These are phyloP conservation scores for Saxophila tyrrhenica DNA, from an alignment of 495 filamentous ascomycete genomes.

Conservation along the genomic window DNA sequence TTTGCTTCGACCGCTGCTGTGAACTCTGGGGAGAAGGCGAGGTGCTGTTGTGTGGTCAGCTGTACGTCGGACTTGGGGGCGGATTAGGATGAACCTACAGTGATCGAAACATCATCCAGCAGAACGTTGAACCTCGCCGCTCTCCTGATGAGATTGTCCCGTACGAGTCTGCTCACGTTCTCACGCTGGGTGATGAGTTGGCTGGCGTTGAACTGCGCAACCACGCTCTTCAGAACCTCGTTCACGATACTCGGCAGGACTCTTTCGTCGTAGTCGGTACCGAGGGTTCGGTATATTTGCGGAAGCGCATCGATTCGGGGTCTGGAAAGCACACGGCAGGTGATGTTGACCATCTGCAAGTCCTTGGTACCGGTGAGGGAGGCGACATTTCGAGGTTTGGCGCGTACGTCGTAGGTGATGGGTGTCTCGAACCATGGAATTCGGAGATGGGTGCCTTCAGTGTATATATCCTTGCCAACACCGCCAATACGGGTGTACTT, in stretches of 20 bases:
- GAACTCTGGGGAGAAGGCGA: constrained; percentile 98
- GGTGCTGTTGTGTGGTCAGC: constrained; percentile 48
- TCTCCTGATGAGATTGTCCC: constrained; percentile 81
- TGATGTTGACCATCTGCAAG: constrained; percentile 99
- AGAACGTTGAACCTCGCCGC: constrained; percentile 95
- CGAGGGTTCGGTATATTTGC: constrained; percentile 92
- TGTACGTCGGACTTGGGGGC: background rate
- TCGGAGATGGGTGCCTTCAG: constrained; percentile 87
- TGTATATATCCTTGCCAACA: constrained; percentile 93
- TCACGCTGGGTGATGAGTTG: constrained; percentile 98
- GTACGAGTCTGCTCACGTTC: constrained; percentile 80
- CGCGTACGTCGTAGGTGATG: constrained; percentile 93
- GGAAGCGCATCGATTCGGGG: constrained; percentile 80
- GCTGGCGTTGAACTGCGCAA: constrained; percentile 97
- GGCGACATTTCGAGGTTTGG: constrained; percentile 90
- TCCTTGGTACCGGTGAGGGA: constrained; percentile 98
- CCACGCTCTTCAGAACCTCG: constrained; percentile 96
- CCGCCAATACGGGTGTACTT: constrained; percentile 91
- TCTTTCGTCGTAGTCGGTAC: constrained; percentile 91
- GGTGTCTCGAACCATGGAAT: constrained; percentile 97
- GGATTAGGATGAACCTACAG: constrained; percentile 66
- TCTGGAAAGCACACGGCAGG: constrained; percentile 94
- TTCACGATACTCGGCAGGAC: constrained; percentile 97
- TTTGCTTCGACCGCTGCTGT: constrained; percentile 98
- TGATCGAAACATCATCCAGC: constrained; percentile 93